These are phyloP conservation scores for Colletotrichum musicola DNA, from an alignment of 2,329 filamentous ascomycete genomes.

Conservation along the genomic window DNA sequence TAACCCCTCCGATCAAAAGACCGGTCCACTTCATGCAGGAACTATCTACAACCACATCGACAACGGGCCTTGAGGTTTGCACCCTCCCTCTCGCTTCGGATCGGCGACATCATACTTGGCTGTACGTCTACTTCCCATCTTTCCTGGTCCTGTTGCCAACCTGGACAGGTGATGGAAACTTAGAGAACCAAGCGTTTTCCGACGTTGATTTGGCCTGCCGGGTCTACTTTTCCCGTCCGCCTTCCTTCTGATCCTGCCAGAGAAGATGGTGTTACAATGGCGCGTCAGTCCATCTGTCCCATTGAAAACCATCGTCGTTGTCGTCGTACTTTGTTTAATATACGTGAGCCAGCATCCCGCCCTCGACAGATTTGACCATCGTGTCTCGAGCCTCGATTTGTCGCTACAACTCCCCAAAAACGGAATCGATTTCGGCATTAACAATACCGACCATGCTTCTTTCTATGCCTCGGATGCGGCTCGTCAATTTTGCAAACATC, in stretches of 20 bases:
- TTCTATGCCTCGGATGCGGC: constrained; percentile 48
- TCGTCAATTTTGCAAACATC: constrained; percentile 47
- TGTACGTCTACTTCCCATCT: no score
- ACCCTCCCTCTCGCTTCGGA: no score
- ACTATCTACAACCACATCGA: no score
- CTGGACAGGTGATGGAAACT: no score
- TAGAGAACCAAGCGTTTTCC: no score
- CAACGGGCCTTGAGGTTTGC: no score
- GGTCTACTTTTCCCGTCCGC: background rate
- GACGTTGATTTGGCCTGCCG: no score
- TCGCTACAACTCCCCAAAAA: constrained; percentile 28
- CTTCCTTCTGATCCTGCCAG: background rate
- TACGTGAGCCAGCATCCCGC: constrained; percentile 36
- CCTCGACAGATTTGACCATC: constrained; percentile 36
- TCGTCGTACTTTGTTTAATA: constrained; percentile 22
- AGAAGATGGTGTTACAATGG: constrained; percentile 33
- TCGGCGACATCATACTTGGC: no score
- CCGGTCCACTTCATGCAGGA: no score
- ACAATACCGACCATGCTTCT: constrained; percentile 18
- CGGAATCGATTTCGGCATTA: constrained; percentile 11
- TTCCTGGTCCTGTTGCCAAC: no score
- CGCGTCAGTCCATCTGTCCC: constrained; percentile 17
- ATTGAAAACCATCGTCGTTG: constrained; percentile 19
- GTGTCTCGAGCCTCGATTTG: constrained; percentile 27
- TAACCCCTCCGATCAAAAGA: no score